Conservation (phyloP, 2,329 filamentous ascomycete species). For the Stachybotrys echinatus region DNA sequence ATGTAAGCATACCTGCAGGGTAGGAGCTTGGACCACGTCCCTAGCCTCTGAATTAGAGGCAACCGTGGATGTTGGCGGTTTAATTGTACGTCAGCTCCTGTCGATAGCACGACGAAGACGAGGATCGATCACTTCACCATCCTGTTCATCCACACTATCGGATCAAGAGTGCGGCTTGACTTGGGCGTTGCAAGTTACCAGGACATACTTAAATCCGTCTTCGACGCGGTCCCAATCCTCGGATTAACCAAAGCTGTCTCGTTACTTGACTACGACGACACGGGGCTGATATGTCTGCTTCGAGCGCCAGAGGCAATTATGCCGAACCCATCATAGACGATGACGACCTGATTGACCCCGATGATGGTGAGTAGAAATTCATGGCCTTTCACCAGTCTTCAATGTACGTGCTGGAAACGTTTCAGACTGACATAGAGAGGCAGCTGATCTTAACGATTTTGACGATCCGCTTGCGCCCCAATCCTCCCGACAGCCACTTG, state of each 20-base stretch:
- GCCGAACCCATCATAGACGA: constrained; percentile 57
- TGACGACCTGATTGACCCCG: constrained; percentile 72
- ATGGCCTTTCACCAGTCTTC: no score
- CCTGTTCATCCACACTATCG: not conserved
- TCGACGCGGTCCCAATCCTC: no score
- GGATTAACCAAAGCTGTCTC: no score
- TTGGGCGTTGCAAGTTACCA: no score
- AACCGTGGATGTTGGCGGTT: constrained; percentile 18
- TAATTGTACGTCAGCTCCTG: not conserved
- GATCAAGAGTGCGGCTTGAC: not conserved
- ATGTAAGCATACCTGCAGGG: not conserved
- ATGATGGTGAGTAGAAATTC: constrained; percentile 57
- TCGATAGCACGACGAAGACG: not conserved
- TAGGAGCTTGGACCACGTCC: constrained; percentile 19
- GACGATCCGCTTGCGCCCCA: constrained; percentile 72
- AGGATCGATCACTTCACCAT: not conserved
- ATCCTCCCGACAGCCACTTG: constrained; percentile 72
- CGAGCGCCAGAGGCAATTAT: constrained; percentile 50
- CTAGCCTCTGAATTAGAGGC: constrained; percentile 10
- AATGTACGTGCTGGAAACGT: not conserved
- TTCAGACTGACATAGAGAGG: not conserved
- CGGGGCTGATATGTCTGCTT: constrained; percentile 34
- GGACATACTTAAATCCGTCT: no score
- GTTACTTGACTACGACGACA: not conserved
- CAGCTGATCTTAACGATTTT: constrained; percentile 85